phyloP scores from a whole-genome alignment of 495 filamentous ascomycete species.

The Bacidia rubella region DNA sequence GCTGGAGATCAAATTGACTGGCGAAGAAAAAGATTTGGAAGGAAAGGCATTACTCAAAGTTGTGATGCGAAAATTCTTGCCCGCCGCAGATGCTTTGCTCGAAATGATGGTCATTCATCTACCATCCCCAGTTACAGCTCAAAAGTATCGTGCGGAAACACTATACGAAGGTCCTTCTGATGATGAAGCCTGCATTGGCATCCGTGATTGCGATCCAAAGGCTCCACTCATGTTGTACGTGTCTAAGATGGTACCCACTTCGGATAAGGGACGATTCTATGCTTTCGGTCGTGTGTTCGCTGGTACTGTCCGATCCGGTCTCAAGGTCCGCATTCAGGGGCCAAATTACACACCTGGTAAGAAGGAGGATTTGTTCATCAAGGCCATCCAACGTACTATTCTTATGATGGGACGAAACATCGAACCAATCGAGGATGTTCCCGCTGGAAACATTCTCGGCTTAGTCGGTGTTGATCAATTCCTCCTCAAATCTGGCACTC shows the following conservation, averaged over 20 bases:
- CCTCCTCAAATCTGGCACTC: constrained; percentile 99
- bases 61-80: constrained; percentile 96
- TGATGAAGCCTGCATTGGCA: constrained; percentile 83
- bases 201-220: constrained; percentile 96
- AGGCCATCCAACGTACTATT: constrained; percentile 98
- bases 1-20: constrained; percentile 76
- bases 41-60: constrained; percentile 96
- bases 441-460: constrained; percentile 98
- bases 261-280: constrained; percentile 99
- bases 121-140: constrained; percentile 87
- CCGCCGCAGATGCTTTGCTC: constrained; percentile 91
- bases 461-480: constrained; percentile 99
- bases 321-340: constrained; percentile 99
- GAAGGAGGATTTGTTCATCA: constrained; percentile 99
- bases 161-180: constrained; percentile 95
- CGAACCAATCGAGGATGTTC: constrained; percentile 98
- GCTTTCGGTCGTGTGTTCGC: constrained; percentile 99
- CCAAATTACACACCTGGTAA: constrained; percentile 96
- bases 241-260: constrained; percentile 99
- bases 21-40: constrained; percentile 83
- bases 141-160: constrained; percentile 97
- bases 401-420: constrained; percentile 99
- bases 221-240: constrained; percentile 99
- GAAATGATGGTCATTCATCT: constrained; percentile 99
- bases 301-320: constrained; percentile 89